Evolutionary conservation across 225 moss, liverwort and hornwort genomes (phyloP).

Genomic region (Thuidium tamariscinum): DNA sequence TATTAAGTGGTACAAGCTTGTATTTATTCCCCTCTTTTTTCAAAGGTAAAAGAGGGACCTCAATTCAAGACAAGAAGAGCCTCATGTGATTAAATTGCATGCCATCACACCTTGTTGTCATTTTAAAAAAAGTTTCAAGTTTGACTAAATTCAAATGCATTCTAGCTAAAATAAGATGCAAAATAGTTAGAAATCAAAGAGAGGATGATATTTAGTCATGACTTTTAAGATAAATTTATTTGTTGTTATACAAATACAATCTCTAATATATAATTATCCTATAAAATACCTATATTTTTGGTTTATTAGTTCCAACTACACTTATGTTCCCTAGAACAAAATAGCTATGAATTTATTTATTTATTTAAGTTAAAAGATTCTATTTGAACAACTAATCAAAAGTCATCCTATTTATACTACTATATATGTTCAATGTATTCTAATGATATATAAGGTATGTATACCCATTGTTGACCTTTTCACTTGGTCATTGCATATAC

Average conservation of each 20-base stretch:
- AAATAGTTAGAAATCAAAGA: not conserved
- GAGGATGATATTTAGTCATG: not conserved
- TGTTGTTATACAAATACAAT: not conserved
- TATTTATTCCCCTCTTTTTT: not conserved
- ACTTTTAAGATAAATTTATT: not conserved
- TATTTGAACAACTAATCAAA: not conserved
- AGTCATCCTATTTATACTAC: not conserved
- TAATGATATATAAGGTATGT: not conserved
- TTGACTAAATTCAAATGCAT: not conserved
- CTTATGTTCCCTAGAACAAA: fast-evolving
- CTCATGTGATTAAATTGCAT: not conserved
- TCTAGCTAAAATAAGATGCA: not conserved
- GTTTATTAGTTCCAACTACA: not conserved
- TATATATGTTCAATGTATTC: too few relatives aligned
- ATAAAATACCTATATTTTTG: not conserved
- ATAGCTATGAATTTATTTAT: not conserved
- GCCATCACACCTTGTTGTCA: not conserved
- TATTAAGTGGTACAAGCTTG: not conserved
- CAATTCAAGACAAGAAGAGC: not conserved
- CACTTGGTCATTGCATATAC: not conserved
- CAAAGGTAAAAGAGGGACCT: not conserved
- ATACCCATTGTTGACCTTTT: not conserved
- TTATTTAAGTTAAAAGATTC: fast-evolving
- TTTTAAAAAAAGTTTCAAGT: not conserved
- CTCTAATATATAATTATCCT: not conserved